Base-by-base conservation (phyloP, 352 stramenopile species). In the Pythium brachiatum region DNA sequence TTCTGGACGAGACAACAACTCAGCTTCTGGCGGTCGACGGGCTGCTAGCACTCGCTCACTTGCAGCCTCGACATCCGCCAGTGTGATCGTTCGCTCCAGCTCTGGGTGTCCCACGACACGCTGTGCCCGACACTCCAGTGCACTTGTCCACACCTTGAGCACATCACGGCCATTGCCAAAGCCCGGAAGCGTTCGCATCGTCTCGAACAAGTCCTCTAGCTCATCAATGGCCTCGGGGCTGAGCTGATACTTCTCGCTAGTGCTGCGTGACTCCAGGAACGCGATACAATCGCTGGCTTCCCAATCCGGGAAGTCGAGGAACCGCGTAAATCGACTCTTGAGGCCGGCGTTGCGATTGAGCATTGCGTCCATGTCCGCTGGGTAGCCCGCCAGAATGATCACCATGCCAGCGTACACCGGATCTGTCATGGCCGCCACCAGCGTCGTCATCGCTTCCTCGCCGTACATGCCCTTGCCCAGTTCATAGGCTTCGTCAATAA, bases 401-500 rank as follows among this genome's bases (percentile, higher is more conserved):
- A 98, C 79, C 65, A 97, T 90, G 0, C 87, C 87, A 27, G 73
- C 75, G 39, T 96, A 95, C 47, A 70, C 78, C 21, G 84, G 80
- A 46, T 88, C 73, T 1, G 92, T 97, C 86, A 98, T 95, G 3
- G 88, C 83, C 31, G 88, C 89, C 0, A 97, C 83, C 4, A 98
- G 57, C 23, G 87, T 90, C 57, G 94, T 94, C 76, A 96, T 95
- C 1, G 89, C 92, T 65, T 98, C 89, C 34, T 90, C 89, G 16
- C 82, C 85, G 64, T 73, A 97, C 2, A 39, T 57, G 8, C 74
- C 86, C 72, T 95, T 94, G 0, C 94, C 83, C 8, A 98, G 57
- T 27, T 89, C 93, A 60, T 98, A 98, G 7, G 91, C 85, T 64
- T 98, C 94, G 64, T 98, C 87, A 38, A 98, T 88, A 64, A 98